phyloP scores from a whole-genome alignment of 2,329 filamentous ascomycete genomes.

The Phialophora verrucosa region DNA sequence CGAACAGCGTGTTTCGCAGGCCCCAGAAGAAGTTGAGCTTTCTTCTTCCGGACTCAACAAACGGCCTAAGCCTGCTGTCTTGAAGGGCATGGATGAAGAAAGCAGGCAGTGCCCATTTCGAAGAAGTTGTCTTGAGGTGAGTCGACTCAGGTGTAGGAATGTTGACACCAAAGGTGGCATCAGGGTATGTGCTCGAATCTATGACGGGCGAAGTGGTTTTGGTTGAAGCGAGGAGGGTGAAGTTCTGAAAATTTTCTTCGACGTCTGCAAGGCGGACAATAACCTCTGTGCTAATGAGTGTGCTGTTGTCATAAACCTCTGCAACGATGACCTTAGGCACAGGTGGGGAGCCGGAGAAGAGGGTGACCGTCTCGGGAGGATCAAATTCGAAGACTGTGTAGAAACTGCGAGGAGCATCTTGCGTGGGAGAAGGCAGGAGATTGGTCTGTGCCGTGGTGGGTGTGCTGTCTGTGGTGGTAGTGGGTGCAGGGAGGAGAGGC shows the following conservation, averaged over 20 bases:
- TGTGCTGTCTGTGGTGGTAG: neutral
- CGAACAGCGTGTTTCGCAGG: constrained; percentile 1
- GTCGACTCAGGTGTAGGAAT: neutral
- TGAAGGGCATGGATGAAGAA: neutral
- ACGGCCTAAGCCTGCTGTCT: neutral
- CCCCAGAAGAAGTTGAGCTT: neutral
- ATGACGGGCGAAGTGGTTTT: neutral
- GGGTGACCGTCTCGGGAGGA: neutral
- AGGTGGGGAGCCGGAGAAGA: neutral
- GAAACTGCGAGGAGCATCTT: neutral
- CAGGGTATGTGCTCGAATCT: neutral
- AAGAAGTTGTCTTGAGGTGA: neutral
- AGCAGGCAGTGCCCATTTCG: neutral
- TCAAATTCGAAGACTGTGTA: neutral
- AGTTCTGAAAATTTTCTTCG: neutral
- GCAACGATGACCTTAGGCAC: neutral
- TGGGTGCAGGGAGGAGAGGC: neutral
- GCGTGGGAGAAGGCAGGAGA: neutral
- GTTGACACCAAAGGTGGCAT: neutral
- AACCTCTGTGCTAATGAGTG: neutral
- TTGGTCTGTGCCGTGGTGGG: neutral
- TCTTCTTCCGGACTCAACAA: constrained; percentile 8
- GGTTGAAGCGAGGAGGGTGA: neutral
- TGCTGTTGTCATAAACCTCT: neutral
- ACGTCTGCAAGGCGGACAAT: neutral